phyloP scores from a whole-genome alignment of 306 rosid species.

The Elaeagnus macrophylla region DNA sequence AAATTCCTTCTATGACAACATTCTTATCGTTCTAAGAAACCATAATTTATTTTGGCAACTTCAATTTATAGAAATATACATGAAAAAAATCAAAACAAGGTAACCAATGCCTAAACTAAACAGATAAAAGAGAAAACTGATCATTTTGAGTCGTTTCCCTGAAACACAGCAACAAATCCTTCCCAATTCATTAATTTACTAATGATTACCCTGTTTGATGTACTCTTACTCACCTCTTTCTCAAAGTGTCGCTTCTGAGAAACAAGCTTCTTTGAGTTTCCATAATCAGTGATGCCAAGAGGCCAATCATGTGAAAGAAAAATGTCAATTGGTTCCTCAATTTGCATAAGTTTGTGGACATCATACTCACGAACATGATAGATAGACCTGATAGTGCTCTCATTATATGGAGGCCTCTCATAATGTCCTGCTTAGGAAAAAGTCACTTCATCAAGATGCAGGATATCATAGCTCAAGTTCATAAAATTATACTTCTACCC shows the following conservation, averaged over 20 bases:
- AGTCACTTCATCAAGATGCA: not conserved
- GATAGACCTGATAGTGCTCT: slow-evolving; percentile 53
- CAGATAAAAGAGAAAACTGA: not conserved
- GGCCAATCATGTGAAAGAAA: slow-evolving; percentile 99
- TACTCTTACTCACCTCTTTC: slow-evolving; percentile 56
- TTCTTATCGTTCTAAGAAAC: not conserved
- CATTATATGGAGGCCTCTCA: slow-evolving; percentile 92
- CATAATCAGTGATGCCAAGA: slow-evolving; percentile 69
- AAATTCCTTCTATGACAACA: not conserved
- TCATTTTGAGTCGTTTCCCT: not conserved
- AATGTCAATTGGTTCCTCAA: slow-evolving; percentile 70
- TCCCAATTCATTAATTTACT: slow-evolving; percentile 2
- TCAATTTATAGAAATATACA: not conserved
- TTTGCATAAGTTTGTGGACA: slow-evolving; percentile 67
- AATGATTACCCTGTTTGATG: not conserved
- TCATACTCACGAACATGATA: slow-evolving; percentile 93
- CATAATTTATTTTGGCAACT: not conserved
- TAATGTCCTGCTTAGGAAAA: slow-evolving; percentile 55
- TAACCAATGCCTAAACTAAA: not conserved
- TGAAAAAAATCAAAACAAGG: not conserved
- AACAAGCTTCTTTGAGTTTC: slow-evolving; percentile 65
- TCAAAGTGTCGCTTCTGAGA: slow-evolving; percentile 40
- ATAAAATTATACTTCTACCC: not conserved
- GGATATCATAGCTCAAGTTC: not conserved
- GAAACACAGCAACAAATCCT: not conserved